Conservation (phyloP, 2,329 filamentous ascomycete species). For the Microsporum ferrugineum region DNA sequence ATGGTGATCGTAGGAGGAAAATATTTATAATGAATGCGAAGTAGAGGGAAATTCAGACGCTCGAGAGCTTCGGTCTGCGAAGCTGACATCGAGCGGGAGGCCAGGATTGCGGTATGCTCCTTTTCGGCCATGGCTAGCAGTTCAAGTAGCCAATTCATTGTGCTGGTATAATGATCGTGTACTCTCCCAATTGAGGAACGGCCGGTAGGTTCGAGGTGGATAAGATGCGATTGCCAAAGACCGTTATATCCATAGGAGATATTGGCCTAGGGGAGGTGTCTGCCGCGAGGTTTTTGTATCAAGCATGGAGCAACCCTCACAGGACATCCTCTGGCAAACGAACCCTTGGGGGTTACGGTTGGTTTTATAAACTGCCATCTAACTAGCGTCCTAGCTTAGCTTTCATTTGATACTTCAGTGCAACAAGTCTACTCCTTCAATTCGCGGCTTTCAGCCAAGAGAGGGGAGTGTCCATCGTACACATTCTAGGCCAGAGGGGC, state of each 20-base stretch:
- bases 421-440: not conserved
- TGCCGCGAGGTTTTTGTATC: not conserved
- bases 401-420: not conserved
- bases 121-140: not conserved
- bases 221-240: not conserved
- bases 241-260: not conserved
- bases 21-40: not conserved
- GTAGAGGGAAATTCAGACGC: not conserved
- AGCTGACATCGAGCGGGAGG: not conserved
- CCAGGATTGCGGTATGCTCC: not conserved
- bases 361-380: not conserved
- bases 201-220: not conserved
- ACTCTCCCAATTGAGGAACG: not conserved
- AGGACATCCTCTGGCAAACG: not conserved
- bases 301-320: not conserved
- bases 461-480: not conserved
- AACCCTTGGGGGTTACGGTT: not conserved
- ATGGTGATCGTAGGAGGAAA: not conserved
- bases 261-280: not conserved
- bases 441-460: not conserved
- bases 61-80: not conserved
- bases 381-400: not conserved
- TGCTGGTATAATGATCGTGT: not conserved
- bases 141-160: not conserved
- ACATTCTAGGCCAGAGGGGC: not conserved